Percentiles rank a stretch among this genome's conserved stretches.
Evolutionary conservation across 352 stramenopile genomes (phyloP).

Genomic region (Phytophthora pisi): DNA sequence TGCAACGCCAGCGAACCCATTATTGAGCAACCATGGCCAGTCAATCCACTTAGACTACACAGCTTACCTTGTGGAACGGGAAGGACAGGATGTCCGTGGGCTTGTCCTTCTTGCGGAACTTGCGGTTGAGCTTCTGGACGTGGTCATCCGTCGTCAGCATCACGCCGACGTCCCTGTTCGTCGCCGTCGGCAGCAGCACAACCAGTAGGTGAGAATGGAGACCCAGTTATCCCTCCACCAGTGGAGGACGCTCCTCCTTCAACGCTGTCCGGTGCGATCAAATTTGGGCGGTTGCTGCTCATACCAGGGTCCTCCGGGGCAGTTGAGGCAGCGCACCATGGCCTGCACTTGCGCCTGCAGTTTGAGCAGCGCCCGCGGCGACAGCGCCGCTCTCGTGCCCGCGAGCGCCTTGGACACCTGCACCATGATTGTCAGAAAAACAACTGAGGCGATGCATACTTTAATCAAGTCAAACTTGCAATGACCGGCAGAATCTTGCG

Average conservation of each 20-base stretch:
- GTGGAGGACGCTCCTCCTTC: neutral
- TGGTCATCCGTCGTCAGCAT: slow-evolving; percentile 83
- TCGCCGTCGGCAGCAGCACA: slow-evolving; percentile 1
- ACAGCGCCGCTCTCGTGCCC: slow-evolving; percentile 39
- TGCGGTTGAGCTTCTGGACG: slow-evolving; percentile 77
- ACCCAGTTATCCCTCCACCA: neutral
- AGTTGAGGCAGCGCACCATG: slow-evolving; percentile 72
- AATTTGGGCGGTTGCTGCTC: slow-evolving; percentile 19
- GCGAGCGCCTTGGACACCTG: slow-evolving; percentile 62
- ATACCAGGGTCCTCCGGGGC: slow-evolving; percentile 68
- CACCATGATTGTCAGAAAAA: slow-evolving; percentile 43
- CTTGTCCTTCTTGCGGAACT: slow-evolving; percentile 78
- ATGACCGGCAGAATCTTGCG: neutral
- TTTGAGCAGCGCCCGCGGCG: slow-evolving; percentile 43
- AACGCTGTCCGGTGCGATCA: neutral
- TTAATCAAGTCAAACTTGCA: slow-evolving; percentile 17
- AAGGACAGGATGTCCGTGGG: slow-evolving; percentile 86
- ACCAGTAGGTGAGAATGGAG: slow-evolving; percentile 5
- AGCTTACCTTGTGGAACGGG: slow-evolving; percentile 73
- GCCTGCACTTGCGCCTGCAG: slow-evolving; percentile 70
- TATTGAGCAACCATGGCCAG: slow-evolving; percentile 2
- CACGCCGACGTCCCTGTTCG: slow-evolving; percentile 68
- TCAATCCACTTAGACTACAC: neutral
- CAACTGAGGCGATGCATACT: slow-evolving; percentile 5
- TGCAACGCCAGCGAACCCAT: slow-evolving; percentile 18